Evolutionary conservation across 2,329 filamentous ascomycete genomes (phyloP), one percentile per base, ranked within the genome.

Genomic region (Calcarisporium arbuscula): DNA sequence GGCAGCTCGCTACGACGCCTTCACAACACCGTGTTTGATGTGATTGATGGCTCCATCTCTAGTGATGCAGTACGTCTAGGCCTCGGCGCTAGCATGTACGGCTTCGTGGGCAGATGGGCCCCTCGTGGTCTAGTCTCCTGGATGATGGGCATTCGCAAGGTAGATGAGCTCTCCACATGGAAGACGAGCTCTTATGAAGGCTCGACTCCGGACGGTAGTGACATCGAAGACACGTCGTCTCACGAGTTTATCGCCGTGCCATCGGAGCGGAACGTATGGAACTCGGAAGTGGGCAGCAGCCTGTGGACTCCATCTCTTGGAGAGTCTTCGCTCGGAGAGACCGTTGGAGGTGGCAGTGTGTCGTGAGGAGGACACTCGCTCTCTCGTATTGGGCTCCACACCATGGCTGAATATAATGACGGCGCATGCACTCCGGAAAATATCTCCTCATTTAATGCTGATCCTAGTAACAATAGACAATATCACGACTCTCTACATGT

Each of bases 1-100:
- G 84, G 85, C 23, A 88, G 80, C 41, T 80, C 82, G 4, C 68
- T 94, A 29, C 72, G 85, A 20, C 80, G 84, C 43, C 70, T 98
- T 35, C 85, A 96, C 60, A 82, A 87, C 52, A 80, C 85, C 3
- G 82, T 98, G 8, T 94, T 95, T 54, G 90, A 96, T 55, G 85
- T 92, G 21, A 74, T 96, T 35, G 81, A 85, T 44, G 73, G 77
- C 28, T 74, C 69, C 14, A 67, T 74, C 46, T 74, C 71, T 18
- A 68, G 66, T 30, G 67, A 74, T 22, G 74, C 84, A 2, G 75
- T 90, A 44, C 80, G 85, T 38, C 82, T 95, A 12, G 92, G 92
- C 1, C 77, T 88, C 33, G 92, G 92, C 6, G 86, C 87, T 32
- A 70, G 82, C 36, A 70, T 88, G 1, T 96, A 96, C 58, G 84